Base-by-base conservation (phyloP, 495 filamentous ascomycete genomes). In the Talaromyces ruber region DNA sequence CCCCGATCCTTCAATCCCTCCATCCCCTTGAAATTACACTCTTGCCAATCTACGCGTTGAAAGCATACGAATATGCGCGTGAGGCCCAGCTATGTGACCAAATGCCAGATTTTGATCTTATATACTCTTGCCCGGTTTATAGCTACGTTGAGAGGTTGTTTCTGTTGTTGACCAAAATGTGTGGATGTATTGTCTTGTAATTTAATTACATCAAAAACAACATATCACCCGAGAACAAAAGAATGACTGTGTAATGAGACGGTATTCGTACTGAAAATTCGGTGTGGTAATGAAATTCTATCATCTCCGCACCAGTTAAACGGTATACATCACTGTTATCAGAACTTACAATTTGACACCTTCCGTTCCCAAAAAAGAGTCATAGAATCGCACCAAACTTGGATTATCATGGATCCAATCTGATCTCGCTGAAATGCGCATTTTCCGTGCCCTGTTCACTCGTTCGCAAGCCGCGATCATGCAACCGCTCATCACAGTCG, bases 401-500 rank as follows among this genome's bases (percentile, higher is more conserved):
- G 14, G 14, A 39, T 39, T 21, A 57, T 16, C 14, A 57, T 57
- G 54, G n/a, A 21, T 21, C 54, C 12, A 57, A 6, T 30, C 26
- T 34, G 29, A 2, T 7, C 7, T 26, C 57, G 22, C 37, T 59
- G 24, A 51, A 30, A 74, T 73, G 72, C 64, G 71, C 61, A 57
- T 62, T 54, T 64, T 66, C 51, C 62, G 70, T 43, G 64, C 67
- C 32, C 39, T 72, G 52, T 63, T 51, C 30, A 32, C 56, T 45
- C 16, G 52, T 57, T 66, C 54, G 61, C 64, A 56, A 59, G 45
- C 55, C 30, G 34, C 64, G 59, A 62, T 59, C 62, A 78, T 79
- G 76, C 65, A 70, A 60, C 90, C 92, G 25, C 79, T 98, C 62
- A 84, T 98, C 64, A 85, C 90, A 37, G 84, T 98, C 52, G 81